These are phyloP conservation scores for Cucumis sativus DNA, from an alignment of 306 rosid species.

Conservation along the genomic window DNA sequence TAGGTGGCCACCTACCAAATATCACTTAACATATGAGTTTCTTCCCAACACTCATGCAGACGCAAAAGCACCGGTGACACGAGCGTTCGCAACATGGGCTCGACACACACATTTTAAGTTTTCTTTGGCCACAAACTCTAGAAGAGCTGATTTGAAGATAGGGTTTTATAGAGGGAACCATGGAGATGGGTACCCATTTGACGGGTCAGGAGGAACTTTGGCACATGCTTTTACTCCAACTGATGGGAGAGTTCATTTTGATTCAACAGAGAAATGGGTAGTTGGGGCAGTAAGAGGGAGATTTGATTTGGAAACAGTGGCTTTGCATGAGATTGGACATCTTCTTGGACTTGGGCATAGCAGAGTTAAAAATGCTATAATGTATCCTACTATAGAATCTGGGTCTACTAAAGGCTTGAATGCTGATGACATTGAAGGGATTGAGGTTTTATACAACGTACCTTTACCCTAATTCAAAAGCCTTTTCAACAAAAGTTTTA, in stretches of 20 bases:
- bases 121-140: not conserved
- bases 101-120: not conserved
- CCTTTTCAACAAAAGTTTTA: too few relatives aligned
- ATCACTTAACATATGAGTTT: not conserved
- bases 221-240: slow-evolving; percentile 9
- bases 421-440: slow-evolving; percentile 3
- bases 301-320: slow-evolving; percentile 2
- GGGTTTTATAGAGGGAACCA: not conserved
- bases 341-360: slow-evolving; percentile 9
- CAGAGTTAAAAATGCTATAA: not conserved
- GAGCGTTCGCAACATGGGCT: slow-evolving; percentile 1
- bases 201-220: not conserved
- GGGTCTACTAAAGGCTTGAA: not conserved
- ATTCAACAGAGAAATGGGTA: not conserved
- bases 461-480: not conserved
- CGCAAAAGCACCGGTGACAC: not conserved
- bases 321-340: slow-evolving; percentile 11
- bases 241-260: slow-evolving; percentile 9
- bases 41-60: not conserved
- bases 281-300: not conserved
- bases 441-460: not conserved
- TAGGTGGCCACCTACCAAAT: not conserved
- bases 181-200: slow-evolving; percentile 4
- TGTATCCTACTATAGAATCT: not conserved
- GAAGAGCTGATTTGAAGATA: not conserved